phyloP scores from a whole-genome alignment of 768 basidiomycete genomes.

The Boletus tomentosulus region DNA sequence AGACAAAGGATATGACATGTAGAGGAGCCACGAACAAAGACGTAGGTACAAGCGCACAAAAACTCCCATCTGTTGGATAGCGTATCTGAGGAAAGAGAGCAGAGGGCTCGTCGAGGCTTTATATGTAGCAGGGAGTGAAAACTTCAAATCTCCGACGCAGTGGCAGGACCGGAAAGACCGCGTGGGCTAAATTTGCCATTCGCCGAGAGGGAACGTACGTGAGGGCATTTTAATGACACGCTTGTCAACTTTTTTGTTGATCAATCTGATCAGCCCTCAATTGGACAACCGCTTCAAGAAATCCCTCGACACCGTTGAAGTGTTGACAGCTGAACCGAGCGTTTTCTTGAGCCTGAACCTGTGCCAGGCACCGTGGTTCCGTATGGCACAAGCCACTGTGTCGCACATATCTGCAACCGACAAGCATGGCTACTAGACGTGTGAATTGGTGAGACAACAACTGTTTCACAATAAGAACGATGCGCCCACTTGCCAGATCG shows the following conservation, averaged over 20 bases:
- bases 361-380: not conserved
- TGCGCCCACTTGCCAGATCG: not conserved
- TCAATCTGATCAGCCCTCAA: conserved; percentile 2
- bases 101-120: conserved; percentile 9
- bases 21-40: conserved; percentile 20
- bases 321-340: not conserved
- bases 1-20: conserved; percentile 1
- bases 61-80: conserved; percentile 34
- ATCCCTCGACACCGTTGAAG: not conserved
- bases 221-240: not conserved
- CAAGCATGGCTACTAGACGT: not conserved
- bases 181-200: conserved; percentile 24
- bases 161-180: conserved; percentile 16
- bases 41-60: conserved; percentile 27
- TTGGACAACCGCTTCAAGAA: not conserved
- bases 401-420: not conserved
- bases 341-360: not conserved
- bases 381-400: not conserved
- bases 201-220: not conserved
- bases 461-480: not conserved
- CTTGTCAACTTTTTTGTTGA: conserved; percentile 3
- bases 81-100: conserved; percentile 13
- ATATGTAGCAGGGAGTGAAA: conserved; percentile 5
- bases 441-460: not conserved
- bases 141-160: conserved; percentile 26